Conservation (phyloP, 345 rosid genomes). For the Passiflora organensis region DNA sequence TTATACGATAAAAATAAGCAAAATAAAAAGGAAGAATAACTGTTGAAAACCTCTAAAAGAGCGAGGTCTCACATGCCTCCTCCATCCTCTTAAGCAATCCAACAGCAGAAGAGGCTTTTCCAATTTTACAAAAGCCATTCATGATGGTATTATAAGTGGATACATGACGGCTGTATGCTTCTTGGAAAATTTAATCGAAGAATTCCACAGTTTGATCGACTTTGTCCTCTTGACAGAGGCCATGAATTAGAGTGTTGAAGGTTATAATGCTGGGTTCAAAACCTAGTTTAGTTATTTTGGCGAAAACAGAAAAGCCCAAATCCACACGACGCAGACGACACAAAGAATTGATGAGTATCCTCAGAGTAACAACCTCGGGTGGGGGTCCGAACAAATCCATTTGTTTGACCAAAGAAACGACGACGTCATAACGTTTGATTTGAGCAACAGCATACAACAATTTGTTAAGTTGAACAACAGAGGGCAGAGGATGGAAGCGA, state of each 20-base stretch:
- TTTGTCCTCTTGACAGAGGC: neutral
- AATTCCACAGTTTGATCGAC: neutral
- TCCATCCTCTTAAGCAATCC: neutral
- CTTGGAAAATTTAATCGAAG: neutral
- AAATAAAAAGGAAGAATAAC: too few species aligned
- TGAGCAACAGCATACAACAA: slow-evolving; percentile 1
- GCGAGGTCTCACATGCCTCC: too few species aligned
- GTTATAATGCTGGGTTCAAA: neutral
- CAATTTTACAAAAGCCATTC: slow-evolving; percentile 8
- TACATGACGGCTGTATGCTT: neutral
- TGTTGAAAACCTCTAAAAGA: too few species aligned
- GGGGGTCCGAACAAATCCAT: slow-evolving; percentile 3
- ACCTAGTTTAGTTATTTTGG: slow-evolving; percentile 6
- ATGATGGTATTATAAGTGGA: slow-evolving; percentile 7
- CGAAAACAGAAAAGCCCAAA: slow-evolving; percentile 12
- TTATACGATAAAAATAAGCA: too few species aligned
- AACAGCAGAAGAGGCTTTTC: neutral
- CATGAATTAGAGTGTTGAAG: slow-evolving; percentile 6
- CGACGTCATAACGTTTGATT: too few species aligned
- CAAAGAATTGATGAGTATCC: neutral
- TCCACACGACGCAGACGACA: slow-evolving; percentile 2
- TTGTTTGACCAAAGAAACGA: neutral
- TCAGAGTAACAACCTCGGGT: neutral
- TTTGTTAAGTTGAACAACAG: neutral
- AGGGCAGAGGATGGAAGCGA: slow-evolving; percentile 2